Base-by-base conservation (phyloP, 225 moss, liverwort and hornwort species). In the Bryum argenteum region DNA sequence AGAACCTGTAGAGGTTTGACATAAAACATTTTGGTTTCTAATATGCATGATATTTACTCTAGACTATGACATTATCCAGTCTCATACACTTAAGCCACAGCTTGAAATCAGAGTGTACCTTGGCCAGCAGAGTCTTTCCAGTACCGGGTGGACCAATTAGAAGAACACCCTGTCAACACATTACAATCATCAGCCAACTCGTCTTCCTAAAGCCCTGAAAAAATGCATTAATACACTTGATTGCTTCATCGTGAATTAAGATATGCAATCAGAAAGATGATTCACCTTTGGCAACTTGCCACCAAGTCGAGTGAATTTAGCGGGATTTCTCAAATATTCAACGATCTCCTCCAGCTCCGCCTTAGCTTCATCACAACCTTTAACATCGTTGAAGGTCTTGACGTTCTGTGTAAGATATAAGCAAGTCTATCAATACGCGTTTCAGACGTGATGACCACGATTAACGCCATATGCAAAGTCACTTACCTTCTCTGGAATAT, bases 331-430 rank as follows among this genome's bases (percentile, higher is more conserved):
- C 69, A 98, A 69, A 40, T 98, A 98, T 54, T 98, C 98, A 54
- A 98, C 98, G 59, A 98, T 98, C 84, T 98, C 98, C 80, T 98
- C 98, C 79, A 98, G 80, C 79, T 98, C 98, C 77, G 91, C 88
- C 81, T 98, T 98, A 19, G 98, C 98, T 78, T 98, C 98, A 71
- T 98, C 98, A 78, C 98, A 98, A 19, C 98, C 98, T 84, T 94
- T 98, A 26, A 98, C 98, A 77, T 98, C 98, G 73, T 94, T 94
- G 77, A 98, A 98, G 7, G 98, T 98, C 71, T 94, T 98, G 26
- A 91, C 88, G 70, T 94, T 98, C 98, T 97, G 86, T 28, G 40
- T 7, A n/a, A 20, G 68, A 81, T 58, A 58, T 62, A 6, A 64
- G 58, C n/a, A 63, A 17, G 22, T 67, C 13, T 56, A 62, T 40